Base-by-base conservation (phyloP, 208 protist genomes). In the Acanthamoeba healyi region DNA sequence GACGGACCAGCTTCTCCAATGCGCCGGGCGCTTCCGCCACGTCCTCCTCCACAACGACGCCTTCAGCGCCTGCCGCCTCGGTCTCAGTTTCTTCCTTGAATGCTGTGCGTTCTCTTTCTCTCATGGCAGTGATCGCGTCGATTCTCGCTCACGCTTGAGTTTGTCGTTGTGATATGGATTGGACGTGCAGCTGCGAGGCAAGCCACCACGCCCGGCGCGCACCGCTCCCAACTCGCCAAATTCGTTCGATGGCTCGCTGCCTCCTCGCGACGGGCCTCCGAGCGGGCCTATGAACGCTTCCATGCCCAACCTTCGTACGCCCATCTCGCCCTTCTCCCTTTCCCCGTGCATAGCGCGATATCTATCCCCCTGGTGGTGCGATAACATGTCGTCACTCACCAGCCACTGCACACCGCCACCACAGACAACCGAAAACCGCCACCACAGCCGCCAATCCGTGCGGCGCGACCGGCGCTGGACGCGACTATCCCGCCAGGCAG, bases 1-100 rank as follows among this genome's bases (percentile, higher is more conserved):
- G 65, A 15, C n/a, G 65, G n/a, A 34, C 65, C 15, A 74, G 65
- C 65, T 74, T 74, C 34, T 42, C 65, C 65, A 74, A 74, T 74
- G 54, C 17, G 22, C 22, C 54, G 17, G 54, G 22, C 54, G 38
- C 4, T 2, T 1, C 65, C 10, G 24, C 65, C 65, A 29, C 65
- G 7, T 34, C 32, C 12, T 17, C n/a, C n/a, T 17, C 34, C 19
- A 74, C 32, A 6, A 14, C 65, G 6, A 24, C 65, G 34, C 2
- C 65, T 2, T 19, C 34, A 2, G 38, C 65, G n/a, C 38, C 34
- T 3, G 17, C 32, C n/a, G 10, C n/a, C 32, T 26, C 58, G 9
- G 65, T 2, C 34, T 38, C 65, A 15, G 22, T n/a, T 17, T 17
- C 54, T 15, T 17, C 54, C 54, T 22, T 61, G 17, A 61, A 61